Conservation (phyloP, 345 rosid species). For the Xanthoceras sorbifolium region DNA sequence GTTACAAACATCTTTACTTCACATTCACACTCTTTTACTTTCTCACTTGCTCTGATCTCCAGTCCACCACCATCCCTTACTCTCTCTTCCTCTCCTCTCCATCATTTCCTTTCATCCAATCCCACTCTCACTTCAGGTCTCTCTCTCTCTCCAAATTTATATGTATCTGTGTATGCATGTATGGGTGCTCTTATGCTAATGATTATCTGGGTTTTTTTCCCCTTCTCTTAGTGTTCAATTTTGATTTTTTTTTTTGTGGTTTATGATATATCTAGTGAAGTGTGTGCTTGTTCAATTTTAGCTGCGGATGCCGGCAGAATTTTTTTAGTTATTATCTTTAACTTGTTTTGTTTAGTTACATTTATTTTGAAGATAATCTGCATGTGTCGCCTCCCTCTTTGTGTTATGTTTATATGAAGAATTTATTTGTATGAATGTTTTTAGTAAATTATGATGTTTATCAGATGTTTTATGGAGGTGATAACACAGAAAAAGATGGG, state of each 20-base stretch:
- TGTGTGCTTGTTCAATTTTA: not conserved
- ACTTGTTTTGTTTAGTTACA: not conserved
- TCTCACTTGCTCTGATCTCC: slow-evolving; percentile 6
- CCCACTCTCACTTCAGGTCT: slow-evolving; percentile 29
- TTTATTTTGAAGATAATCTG: not conserved
- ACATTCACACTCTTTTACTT: not conserved
- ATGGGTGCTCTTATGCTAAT: not conserved
- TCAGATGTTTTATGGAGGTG: not conserved
- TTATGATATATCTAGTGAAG: not conserved
- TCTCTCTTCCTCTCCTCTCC: slow-evolving; percentile 1
- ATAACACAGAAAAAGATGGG: not conserved
- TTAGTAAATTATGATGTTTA: not conserved
- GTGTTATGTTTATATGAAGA: not conserved
- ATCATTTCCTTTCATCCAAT: not conserved
- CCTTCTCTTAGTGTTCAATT: not conserved
- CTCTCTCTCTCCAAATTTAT: not conserved
- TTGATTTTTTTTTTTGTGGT: not conserved
- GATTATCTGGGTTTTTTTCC: slow-evolving; percentile 11
- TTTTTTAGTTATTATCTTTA: no score
- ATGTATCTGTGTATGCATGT: not conserved
- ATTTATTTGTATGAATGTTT: not conserved
- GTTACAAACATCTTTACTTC: not conserved
- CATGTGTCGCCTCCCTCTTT: no score
- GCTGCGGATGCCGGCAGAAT: not conserved
- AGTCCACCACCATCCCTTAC: not conserved